These are phyloP conservation scores for Cercospora citrullina DNA, from an alignment of 2,329 filamentous ascomycete genomes.

Conservation along the genomic window DNA sequence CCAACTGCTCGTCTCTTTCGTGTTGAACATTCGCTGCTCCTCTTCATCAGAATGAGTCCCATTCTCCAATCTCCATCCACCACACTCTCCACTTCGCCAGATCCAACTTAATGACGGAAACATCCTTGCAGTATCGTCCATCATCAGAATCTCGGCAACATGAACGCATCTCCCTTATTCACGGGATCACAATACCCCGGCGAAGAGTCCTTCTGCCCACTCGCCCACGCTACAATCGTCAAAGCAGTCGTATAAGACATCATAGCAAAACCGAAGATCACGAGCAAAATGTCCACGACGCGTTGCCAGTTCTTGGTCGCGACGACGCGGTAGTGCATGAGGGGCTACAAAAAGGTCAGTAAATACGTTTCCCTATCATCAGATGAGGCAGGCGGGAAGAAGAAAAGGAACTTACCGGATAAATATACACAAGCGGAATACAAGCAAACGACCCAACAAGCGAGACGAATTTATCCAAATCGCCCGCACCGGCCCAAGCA, in stretches of 20 bases:
- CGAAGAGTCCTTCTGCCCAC: slow-evolving; percentile 51
- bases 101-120: not conserved
- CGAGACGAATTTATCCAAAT: slow-evolving; percentile 96
- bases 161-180: slow-evolving; percentile 14
- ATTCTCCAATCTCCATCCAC: not conserved
- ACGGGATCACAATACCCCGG: slow-evolving; percentile 64
- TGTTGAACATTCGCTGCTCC: not conserved
- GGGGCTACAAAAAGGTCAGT: slow-evolving; percentile 59
- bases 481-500: slow-evolving; percentile 87
- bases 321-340: slow-evolving; percentile 83
- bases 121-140: not conserved
- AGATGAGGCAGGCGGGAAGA: too few species aligned
- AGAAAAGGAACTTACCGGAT: slow-evolving; percentile 94
- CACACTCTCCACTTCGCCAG: not conserved
- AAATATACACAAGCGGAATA: slow-evolving; percentile 94
- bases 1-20: not conserved
- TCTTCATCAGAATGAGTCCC: not conserved
- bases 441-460: slow-evolving; percentile 97
- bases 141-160: slow-evolving; percentile 10
- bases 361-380: too few species aligned
- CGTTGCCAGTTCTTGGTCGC: slow-evolving; percentile 68
- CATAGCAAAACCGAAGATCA: slow-evolving; percentile 77
- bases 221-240: slow-evolving; percentile 84
- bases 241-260: slow-evolving; percentile 91
- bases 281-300: slow-evolving; percentile 70